These are phyloP conservation scores for Petunia secreta DNA, from an alignment of 257 asterid genomes.

Conservation along the genomic window DNA sequence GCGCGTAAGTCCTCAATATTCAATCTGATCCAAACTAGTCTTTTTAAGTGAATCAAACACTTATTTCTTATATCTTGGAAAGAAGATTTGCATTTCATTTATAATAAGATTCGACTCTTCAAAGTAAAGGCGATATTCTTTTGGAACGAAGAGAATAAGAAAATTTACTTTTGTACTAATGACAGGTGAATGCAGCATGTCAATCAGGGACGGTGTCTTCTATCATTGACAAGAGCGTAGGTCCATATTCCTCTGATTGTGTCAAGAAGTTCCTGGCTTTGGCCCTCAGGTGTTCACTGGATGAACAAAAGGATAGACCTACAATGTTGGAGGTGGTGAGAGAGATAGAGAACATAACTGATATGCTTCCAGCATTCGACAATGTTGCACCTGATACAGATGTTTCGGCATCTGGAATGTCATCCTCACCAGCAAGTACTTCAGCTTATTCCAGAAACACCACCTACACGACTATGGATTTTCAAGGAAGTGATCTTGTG, in stretches of 20 bases:
- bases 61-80: neutral
- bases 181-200: conserved; percentile 30
- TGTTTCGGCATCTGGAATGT: conserved; percentile 16
- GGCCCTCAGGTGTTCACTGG: conserved; percentile 47
- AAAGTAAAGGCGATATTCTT: neutral
- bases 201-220: conserved; percentile 34
- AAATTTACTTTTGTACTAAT: neutral
- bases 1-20: neutral
- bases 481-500: conserved; percentile 40
- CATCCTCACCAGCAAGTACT: conserved; percentile 16
- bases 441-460: conserved; percentile 32
- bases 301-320: conserved; percentile 41
- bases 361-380: conserved; percentile 39
- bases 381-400: conserved; percentile 24
- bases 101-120: neutral
- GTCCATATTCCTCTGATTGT: conserved; percentile 43
- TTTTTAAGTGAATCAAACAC: neutral
- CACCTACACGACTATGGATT: conserved; percentile 36
- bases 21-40: neutral
- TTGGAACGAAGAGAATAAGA: neutral
- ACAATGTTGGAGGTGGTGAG: conserved; percentile 45
- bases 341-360: conserved; percentile 38
- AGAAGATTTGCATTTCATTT: no score
- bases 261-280: conserved; percentile 38
- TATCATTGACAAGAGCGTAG: conserved; percentile 38